Percentiles rank a stretch among this genome's conserved stretches.
Evolutionary conservation across 169 alveolate genomes (phyloP).

Genomic region (Plasmodium knowlesi): DNA sequence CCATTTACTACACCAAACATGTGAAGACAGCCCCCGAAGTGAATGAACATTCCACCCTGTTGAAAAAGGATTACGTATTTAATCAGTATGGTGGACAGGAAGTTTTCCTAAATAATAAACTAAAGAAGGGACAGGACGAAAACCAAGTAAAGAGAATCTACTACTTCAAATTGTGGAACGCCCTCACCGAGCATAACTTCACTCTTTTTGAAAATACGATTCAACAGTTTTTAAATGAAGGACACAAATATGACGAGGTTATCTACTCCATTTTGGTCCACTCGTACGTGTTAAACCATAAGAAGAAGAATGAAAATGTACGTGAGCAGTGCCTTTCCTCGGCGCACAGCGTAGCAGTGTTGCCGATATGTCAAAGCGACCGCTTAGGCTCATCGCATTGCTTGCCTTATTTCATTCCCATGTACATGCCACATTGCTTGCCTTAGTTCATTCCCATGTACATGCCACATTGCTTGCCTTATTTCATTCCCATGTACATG

Average conservation of each 20-base stretch:
- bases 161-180: conserved; percentile 70
- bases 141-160: conserved; percentile 67
- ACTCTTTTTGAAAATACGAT: conserved; percentile 53
- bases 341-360: neutral
- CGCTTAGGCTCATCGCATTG: neutral
- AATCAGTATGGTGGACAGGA: conserved; percentile 47
- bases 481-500: neutral
- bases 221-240: conserved; percentile 74
- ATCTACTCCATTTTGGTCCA: conserved; percentile 86
- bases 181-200: conserved; percentile 74
- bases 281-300: conserved; percentile 82
- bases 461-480: too few species aligned
- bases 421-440: neutral
- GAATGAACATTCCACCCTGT: neutral
- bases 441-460: neutral
- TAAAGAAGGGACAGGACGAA: conserved; percentile 54
- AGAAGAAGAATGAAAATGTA: conserved; percentile 79
- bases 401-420: neutral
- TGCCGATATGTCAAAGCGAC: neutral
- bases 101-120: conserved; percentile 55
- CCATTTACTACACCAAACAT: conserved; percentile 67
- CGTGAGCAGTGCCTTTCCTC: neutral
- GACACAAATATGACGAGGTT: conserved; percentile 86
- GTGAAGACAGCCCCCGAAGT: conserved; percentile 64
- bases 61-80: conserved; percentile 70